These are phyloP conservation scores for Luzula sylvatica DNA, from an alignment of 176 grass and related monocot species.

Conservation along the genomic window DNA sequence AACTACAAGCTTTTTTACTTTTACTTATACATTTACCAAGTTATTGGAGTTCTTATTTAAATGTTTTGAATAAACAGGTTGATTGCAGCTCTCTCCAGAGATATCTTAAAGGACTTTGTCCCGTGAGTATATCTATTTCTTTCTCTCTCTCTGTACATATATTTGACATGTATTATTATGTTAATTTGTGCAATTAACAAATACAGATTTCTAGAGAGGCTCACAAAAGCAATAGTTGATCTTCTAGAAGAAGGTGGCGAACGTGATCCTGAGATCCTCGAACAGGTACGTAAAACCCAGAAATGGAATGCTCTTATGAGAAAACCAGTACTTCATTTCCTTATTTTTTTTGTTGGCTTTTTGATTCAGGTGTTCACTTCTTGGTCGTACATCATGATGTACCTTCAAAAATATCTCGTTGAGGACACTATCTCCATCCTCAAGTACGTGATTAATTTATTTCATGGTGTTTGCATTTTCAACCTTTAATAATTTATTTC, in stretches of 20 bases:
- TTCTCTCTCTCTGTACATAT: background rate
- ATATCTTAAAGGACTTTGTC: constrained; percentile 76
- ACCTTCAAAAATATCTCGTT: constrained; percentile 96
- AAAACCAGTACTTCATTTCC: background rate
- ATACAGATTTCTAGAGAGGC: constrained; percentile 57
- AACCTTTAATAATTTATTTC: constrained; percentile 14
- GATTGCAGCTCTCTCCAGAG: constrained; percentile 70
- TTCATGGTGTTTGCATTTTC: background rate
- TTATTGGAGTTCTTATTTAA: background rate
- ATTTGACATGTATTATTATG: background rate
- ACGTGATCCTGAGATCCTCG: constrained; percentile 74
- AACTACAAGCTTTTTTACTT: too few relatives aligned
- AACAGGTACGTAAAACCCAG: too few relatives aligned
- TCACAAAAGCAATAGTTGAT: constrained; percentile 39
- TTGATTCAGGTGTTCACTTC: constrained; percentile 80
- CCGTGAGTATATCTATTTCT: constrained; percentile 45
- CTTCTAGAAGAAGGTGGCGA: constrained; percentile 68
- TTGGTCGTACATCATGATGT: constrained; percentile 96
- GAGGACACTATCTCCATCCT: constrained; percentile 63
- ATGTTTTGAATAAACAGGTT: constrained; percentile 54
- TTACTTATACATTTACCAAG: background rate
- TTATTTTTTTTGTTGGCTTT: constrained; percentile 1
- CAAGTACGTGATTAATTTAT: constrained; percentile 45
- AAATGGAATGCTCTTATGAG: constrained; percentile 11
- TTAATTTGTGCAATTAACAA: background rate